Evolutionary conservation across 805 yeast species (phyloP).

Genomic region (Yarrowia bubula): DNA sequence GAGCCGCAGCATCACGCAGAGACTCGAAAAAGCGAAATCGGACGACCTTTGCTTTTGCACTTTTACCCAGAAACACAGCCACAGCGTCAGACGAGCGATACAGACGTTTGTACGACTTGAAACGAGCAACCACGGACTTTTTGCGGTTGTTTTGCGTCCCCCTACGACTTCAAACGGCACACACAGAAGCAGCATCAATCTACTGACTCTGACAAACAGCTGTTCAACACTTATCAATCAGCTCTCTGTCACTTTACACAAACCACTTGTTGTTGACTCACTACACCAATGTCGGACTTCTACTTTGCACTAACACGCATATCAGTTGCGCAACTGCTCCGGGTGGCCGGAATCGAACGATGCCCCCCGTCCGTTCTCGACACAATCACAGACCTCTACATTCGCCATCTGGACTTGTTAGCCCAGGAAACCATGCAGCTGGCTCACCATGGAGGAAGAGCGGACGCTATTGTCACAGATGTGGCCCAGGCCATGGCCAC

Average conservation of each 20-base stretch:
- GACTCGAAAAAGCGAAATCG: no score
- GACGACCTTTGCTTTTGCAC: no score
- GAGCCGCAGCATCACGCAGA: no score
- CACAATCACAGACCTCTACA: constrained; percentile 70
- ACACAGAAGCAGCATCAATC: neutral
- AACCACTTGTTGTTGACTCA: no score
- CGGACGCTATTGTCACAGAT: constrained; percentile 59
- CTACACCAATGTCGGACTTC: constrained; percentile 41
- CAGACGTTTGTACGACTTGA: no score
- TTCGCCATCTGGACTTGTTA: constrained; percentile 59
- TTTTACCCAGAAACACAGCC: no score
- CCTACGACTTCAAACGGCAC: neutral
- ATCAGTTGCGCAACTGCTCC: constrained; percentile 56
- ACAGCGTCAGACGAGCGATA: no score
- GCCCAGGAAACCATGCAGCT: constrained; percentile 50
- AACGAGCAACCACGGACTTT: no score
- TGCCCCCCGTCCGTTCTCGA: constrained; percentile 71
- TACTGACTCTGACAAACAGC: neutral
- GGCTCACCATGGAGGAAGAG: constrained; percentile 49
- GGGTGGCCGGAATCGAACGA: constrained; percentile 80
- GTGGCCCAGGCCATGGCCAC: constrained; percentile 67
- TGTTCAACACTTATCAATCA: no score
- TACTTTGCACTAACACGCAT: constrained; percentile 49
- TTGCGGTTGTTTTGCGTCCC: no score
- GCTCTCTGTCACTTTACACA: no score